Evolutionary conservation across 768 basidiomycete species (phyloP).

Genomic region (Collybia mongolica): DNA sequence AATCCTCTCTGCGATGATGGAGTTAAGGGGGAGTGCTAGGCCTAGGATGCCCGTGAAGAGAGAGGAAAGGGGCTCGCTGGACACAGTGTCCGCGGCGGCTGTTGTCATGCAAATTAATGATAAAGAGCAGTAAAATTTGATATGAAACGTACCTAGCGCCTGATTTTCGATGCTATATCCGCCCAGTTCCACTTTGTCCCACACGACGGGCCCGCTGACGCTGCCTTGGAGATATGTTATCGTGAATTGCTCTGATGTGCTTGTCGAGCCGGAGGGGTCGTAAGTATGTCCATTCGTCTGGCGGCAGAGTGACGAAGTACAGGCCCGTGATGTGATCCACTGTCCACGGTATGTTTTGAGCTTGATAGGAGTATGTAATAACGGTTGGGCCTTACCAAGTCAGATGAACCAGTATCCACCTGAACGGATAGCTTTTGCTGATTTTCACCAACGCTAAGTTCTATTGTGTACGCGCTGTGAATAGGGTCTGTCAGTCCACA

Average conservation of each 20-base stretch:
- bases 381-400: constrained; percentile 52
- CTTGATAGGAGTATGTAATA: background rate
- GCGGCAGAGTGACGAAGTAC: constrained; percentile 52
- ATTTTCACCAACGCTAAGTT: constrained; percentile 49
- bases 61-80: constrained; percentile 53
- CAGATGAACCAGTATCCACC: constrained; percentile 81
- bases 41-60: constrained; percentile 70
- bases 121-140: background rate
- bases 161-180: constrained; percentile 64
- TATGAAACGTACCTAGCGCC: constrained; percentile 55
- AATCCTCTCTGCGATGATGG: constrained; percentile 55
- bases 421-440: constrained; percentile 60
- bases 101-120: background rate
- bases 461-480: constrained; percentile 63
- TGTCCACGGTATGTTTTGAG: constrained; percentile 21
- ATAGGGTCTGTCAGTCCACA: background rate
- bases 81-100: constrained; percentile 61
- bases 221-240: constrained; percentile 62
- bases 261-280: constrained; percentile 46
- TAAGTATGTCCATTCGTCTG: constrained; percentile 49
- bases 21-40: constrained; percentile 71
- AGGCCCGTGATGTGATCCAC: constrained; percentile 77
- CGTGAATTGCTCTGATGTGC: constrained; percentile 41
- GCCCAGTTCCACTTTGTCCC: constrained; percentile 65
- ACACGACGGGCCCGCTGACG: constrained; percentile 63